Conservation (phyloP, 768 basidiomycete species). For the Pisolithus tinctorius region DNA sequence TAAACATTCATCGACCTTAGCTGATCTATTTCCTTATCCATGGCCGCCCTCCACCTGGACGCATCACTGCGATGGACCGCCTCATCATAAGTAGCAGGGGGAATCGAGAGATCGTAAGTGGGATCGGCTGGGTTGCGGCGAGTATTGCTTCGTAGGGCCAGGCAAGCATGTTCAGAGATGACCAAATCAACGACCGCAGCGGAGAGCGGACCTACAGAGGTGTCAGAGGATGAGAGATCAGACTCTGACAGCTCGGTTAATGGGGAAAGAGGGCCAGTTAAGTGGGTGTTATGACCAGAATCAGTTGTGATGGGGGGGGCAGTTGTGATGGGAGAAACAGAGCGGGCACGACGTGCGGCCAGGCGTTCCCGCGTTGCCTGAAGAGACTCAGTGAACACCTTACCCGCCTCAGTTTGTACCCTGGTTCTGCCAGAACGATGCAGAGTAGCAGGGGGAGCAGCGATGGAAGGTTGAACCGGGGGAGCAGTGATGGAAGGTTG, state of each 20-base stretch:
- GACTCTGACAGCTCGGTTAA: background rate
- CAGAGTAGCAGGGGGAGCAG: background rate
- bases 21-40: background rate
- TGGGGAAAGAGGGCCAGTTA: background rate
- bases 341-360: background rate
- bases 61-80: background rate
- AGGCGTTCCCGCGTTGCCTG: background rate
- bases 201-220: background rate
- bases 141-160: background rate
- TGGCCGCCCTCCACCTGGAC: background rate
- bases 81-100: background rate
- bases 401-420: background rate
- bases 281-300: too few species aligned
- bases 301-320: too few species aligned
- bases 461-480: background rate
- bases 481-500: background rate
- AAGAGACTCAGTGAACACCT: background rate
- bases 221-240: background rate
- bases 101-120: background rate
- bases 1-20: too few species aligned
- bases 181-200: slow-evolving; percentile 5
- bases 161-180: background rate
- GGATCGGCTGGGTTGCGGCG: background rate
- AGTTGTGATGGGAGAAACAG: background rate
- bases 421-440: background rate